Percentiles rank a stretch among this genome's conserved stretches.
Conservation (phyloP, 1,284 basidiomycete genomes). For the Fomitopsis pinicola region DNA sequence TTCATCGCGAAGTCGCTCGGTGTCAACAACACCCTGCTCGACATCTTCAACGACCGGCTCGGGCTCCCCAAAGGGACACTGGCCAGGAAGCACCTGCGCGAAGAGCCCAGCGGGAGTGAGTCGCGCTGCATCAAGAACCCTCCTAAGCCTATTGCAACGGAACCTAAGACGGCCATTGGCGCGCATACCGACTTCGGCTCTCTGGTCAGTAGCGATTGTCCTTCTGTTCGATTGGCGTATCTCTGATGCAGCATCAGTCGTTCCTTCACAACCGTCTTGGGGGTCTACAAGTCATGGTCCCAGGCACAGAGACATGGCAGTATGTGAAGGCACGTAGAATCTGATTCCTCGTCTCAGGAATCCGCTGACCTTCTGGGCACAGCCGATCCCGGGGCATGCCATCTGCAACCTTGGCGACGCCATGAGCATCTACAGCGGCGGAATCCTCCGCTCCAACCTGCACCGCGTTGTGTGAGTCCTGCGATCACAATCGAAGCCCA, state of each 20-base stretch:
- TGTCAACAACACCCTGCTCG: slow-evolving; percentile 30
- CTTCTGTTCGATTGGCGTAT: not conserved
- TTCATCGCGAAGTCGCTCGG: slow-evolving; percentile 32
- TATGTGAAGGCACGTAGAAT: slow-evolving; percentile 50
- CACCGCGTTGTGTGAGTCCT: slow-evolving; percentile 31
- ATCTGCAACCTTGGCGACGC: slow-evolving; percentile 40
- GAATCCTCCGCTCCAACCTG: slow-evolving; percentile 34
- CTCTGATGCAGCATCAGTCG: slow-evolving; percentile 32
- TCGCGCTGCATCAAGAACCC: slow-evolving; percentile 34
- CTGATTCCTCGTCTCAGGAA: no score
- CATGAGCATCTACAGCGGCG: slow-evolving; percentile 38
- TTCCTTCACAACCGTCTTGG: slow-evolving; percentile 70
- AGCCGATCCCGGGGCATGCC: slow-evolving; percentile 32
- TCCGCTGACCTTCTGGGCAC: not conserved
- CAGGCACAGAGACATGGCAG: slow-evolving; percentile 61
- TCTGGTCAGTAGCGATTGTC: slow-evolving; percentile 13
- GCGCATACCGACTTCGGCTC: slow-evolving; percentile 38
- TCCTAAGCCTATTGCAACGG: slow-evolving; percentile 15
- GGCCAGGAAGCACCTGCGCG: slow-evolving; percentile 23
- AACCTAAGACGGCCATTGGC: slow-evolving; percentile 26
- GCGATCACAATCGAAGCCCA: not conserved
- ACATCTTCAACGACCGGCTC: slow-evolving; percentile 25
- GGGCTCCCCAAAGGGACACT: slow-evolving; percentile 24
- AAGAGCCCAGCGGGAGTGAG: slow-evolving; percentile 34
- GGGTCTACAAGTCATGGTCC: slow-evolving; percentile 67